Conservation (phyloP, 176 grass and related monocot species). For the Oryza meridionalis region DNA sequence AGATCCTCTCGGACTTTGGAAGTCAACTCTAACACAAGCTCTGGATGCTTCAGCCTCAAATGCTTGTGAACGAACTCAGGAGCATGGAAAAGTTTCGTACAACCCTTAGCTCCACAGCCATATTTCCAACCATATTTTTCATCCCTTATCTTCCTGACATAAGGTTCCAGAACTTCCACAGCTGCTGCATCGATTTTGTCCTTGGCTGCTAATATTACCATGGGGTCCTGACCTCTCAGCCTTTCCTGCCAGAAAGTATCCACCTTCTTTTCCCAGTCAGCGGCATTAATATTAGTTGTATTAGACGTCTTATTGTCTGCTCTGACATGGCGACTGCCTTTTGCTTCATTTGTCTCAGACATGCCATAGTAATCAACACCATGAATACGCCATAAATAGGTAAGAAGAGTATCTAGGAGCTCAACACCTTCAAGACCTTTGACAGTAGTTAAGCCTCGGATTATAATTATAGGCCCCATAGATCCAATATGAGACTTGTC, state of each 20-base stretch:
- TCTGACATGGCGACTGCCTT: conserved; percentile 88
- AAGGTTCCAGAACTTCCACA: conserved; percentile 81
- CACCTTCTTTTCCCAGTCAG: conserved; percentile 95
- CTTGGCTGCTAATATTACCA: conserved; percentile 77
- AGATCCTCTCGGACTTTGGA: conserved; percentile 95
- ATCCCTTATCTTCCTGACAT: conserved; percentile 95
- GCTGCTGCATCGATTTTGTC: conserved; percentile 96
- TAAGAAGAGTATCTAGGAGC: conserved; percentile 85
- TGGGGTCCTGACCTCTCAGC: conserved; percentile 76
- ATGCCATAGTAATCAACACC: conserved; percentile 97
- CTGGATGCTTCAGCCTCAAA: conserved; percentile 95
- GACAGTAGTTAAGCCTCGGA: conserved; percentile 88
- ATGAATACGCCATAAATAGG: conserved; percentile 96
- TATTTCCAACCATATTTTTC: conserved; percentile 99
- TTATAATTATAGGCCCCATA: conserved; percentile 98
- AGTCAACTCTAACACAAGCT: conserved; percentile 87
- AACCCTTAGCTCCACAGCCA: conserved; percentile 95
- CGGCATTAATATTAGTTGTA: conserved; percentile 56
- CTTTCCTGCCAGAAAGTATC: conserved; percentile 88
- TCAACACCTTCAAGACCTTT: conserved; percentile 97
- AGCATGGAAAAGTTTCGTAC: conserved; percentile 99
- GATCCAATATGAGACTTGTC: conserved; percentile 93
- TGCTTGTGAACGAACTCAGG: conserved; percentile 98
- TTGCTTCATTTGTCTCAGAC: conserved; percentile 70
- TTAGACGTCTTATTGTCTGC: conserved; percentile 65